Conservation (phyloP, 345 rosid species). For the Carallia pectinifolia region DNA sequence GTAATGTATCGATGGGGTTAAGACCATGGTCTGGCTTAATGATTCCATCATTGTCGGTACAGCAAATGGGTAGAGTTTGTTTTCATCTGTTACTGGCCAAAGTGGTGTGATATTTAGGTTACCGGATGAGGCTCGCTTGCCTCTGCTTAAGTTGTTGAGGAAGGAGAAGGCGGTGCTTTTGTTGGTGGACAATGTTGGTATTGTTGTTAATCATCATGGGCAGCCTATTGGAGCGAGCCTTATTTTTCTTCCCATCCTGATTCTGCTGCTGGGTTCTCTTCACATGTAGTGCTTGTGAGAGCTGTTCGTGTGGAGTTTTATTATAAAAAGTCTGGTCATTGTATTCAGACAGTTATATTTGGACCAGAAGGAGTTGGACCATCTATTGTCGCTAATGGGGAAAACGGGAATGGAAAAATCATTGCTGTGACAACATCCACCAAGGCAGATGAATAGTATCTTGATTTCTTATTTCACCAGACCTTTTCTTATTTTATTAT, state of each 20-base stretch:
- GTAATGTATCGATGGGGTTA: conserved; percentile 63
- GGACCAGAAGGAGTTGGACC: conserved; percentile 68
- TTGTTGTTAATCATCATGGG: conserved; percentile 67
- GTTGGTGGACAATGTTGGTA: conserved; percentile 91
- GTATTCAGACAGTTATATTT: conserved; percentile 69
- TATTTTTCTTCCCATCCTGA: conserved; percentile 68
- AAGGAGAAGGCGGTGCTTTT: conserved; percentile 77
- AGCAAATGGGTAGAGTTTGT: conserved; percentile 59
- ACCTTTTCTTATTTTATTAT: neutral
- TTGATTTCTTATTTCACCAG: neutral
- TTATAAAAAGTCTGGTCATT: conserved; percentile 73
- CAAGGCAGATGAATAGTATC: conserved; percentile 50
- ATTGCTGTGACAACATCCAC: conserved; percentile 58
- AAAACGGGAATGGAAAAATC: conserved; percentile 48
- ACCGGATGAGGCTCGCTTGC: conserved; percentile 63
- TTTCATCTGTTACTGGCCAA: conserved; percentile 77
- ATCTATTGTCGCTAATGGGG: conserved; percentile 57
- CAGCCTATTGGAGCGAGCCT: conserved; percentile 96
- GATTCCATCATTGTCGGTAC: conserved; percentile 84
- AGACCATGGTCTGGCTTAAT: conserved; percentile 84
- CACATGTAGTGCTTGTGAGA: conserved; percentile 59
- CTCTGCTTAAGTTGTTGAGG: conserved; percentile 58
- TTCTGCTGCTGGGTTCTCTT: conserved; percentile 64
- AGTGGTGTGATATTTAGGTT: conserved; percentile 78
- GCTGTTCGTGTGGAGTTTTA: conserved; percentile 88